Base-by-base conservation (phyloP, 1,284 basidiomycete species). In the Exobasidium rhododendri region DNA sequence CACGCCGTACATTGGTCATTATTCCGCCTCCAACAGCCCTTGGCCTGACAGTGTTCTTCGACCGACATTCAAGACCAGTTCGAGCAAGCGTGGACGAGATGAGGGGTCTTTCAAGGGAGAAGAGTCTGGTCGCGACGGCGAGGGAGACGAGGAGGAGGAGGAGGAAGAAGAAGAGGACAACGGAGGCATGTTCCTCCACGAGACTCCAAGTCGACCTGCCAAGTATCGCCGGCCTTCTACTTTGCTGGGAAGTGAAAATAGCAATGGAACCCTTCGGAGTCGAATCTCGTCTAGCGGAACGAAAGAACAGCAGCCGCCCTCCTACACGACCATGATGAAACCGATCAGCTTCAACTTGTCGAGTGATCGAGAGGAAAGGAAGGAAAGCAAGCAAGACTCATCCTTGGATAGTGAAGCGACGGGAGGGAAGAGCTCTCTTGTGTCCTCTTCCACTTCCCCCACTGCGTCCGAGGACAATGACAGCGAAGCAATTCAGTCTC, bases 101-200 rank as follows among this genome's bases (percentile, higher is more conserved):
- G 53, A 22, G 26, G 20, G 24, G 29, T 6, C 7, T 35, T 24
- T 40, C 26, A 35, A 56, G 24, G 31, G 31, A 14, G 22, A n/a
- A 14, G 44, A 29, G 46, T n/a, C 11, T 47, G 58, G 50, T 29
- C 13, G 13, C 44, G 46, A 59, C 30, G 53, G 22, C 6, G 52
- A 55, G 22, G 53, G 43, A 3, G 53, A 56, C 3, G 56, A 57
- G 20, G 35, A 57, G 20, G 56, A 57, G 24, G 45, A 52, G 4
- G 57, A 59, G 28, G 57, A 59, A 4, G 57, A 56, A 13, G 57
- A 59, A 20, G 57, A 59, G 17, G 57, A 59, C 20, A n/a, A n/a
- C 24, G 56, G 29, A 57, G 17, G 35, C 6, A 17, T 30, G 24
- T 28, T 24, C 2, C 2, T 43, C 10, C 56, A 57, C 10, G 56